These are phyloP conservation scores for Candida palmyrensis DNA, from an alignment of 805 yeast species.

Conservation along the genomic window DNA sequence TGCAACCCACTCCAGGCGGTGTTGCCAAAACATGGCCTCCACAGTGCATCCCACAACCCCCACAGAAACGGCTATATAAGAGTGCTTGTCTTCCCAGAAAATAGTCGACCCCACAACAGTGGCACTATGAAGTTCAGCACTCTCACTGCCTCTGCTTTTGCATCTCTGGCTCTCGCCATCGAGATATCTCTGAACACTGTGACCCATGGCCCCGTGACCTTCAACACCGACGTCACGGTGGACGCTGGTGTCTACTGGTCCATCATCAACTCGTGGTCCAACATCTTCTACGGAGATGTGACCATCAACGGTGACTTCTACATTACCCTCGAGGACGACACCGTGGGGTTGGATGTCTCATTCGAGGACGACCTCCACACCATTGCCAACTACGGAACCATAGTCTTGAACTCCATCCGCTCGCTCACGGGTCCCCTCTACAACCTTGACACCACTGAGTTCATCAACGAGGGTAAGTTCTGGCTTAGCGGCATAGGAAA, in stretches of 20 bases:
- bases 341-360: slow-evolving; percentile 4
- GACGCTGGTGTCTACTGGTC: slow-evolving; percentile 13
- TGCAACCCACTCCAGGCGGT: too few relatives aligned
- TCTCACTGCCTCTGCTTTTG: not conserved
- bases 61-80: too few relatives aligned
- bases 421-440: slow-evolving; percentile 11
- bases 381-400: slow-evolving; percentile 15
- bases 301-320: slow-evolving; percentile 13
- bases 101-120: too few relatives aligned
- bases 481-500: slow-evolving; percentile 1
- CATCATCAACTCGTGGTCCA: slow-evolving; percentile 6
- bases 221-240: slow-evolving; percentile 7
- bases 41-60: too few relatives aligned
- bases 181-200: too few relatives aligned
- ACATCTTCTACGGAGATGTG: slow-evolving; percentile 10
- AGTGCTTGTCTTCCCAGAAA: too few relatives aligned
- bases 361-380: too few relatives aligned
- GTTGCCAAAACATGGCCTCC: too few relatives aligned
- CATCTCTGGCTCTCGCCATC: not conserved
- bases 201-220: slow-evolving; percentile 2
- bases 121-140: not conserved
- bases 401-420: slow-evolving; percentile 12
- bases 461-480: slow-evolving; percentile 14
- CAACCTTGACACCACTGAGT: slow-evolving; percentile 7
- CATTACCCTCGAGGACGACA: slow-evolving; percentile 9